These are phyloP conservation scores for Omphalotus olearius DNA, from an alignment of 1,284 basidiomycete genomes.

Conservation along the genomic window DNA sequence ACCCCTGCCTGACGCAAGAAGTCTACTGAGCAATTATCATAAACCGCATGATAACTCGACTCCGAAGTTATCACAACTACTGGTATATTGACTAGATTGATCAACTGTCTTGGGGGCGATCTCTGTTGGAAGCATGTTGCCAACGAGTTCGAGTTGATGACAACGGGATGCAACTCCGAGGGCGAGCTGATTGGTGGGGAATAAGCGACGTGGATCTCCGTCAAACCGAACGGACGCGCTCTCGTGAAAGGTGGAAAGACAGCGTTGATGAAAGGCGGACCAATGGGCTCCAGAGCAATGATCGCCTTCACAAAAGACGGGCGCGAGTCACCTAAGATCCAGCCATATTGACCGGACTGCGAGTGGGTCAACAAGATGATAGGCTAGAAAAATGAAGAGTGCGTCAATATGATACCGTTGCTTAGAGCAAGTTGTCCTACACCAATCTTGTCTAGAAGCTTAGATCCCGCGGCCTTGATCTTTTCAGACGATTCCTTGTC, in stretches of 20 bases:
- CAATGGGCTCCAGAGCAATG: conserved; percentile 42
- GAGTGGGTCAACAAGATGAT: conserved; percentile 43
- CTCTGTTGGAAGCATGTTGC: conserved; percentile 38
- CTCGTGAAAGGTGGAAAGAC: conserved; percentile 32
- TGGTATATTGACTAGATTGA: conserved; percentile 37
- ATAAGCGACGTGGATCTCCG: conserved; percentile 23
- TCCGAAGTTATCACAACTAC: conserved; percentile 44
- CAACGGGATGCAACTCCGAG: conserved; percentile 16
- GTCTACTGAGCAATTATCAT: conserved; percentile 39
- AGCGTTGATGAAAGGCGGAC: conserved; percentile 44
- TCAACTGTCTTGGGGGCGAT: conserved; percentile 35
- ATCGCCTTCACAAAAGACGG: conserved; percentile 40
- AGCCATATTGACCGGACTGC: conserved; percentile 42
- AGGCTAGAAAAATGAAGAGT: conserved; percentile 26
- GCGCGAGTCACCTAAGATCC: conserved; percentile 43
- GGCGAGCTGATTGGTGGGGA: conserved; percentile 23
- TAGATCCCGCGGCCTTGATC: conserved; percentile 28
- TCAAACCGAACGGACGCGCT: conserved; percentile 28
- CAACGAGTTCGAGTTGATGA: conserved; percentile 18
- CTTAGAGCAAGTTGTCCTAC: conserved; percentile 20
- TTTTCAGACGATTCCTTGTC: conserved; percentile 28
- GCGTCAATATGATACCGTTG: no score
- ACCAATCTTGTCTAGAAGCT: conserved; percentile 34
- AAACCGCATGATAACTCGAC: conserved; percentile 43
- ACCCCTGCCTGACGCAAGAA: conserved; percentile 42